phyloP scores from a whole-genome alignment of 495 filamentous ascomycete genomes.

The Jackrogersella multiformis region DNA sequence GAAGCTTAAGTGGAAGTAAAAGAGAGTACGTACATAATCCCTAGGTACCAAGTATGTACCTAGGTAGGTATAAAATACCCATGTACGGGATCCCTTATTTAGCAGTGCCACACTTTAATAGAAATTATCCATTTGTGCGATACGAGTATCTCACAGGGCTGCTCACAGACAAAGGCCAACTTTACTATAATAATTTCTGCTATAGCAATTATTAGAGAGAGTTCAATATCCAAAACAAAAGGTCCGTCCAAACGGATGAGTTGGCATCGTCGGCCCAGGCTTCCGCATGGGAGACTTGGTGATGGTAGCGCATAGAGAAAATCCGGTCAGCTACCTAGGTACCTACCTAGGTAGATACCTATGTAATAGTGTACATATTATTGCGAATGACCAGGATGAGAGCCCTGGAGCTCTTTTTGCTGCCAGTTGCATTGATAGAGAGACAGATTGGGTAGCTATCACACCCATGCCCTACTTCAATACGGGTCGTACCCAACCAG shows the following conservation, averaged over 20 bases:
- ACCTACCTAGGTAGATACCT: too few species aligned
- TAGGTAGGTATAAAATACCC: too few species aligned
- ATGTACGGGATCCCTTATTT: conserved; percentile 9
- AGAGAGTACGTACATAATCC: conserved; percentile 1
- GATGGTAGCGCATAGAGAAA: conserved; percentile 26
- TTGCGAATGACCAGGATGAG: conserved; percentile 29
- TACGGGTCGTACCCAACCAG: conserved; percentile 20
- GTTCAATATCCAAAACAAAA: conserved; percentile 6
- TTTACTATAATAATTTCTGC: too few species aligned
- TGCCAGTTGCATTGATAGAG: conserved; percentile 37
- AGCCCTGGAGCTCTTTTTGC: too few species aligned
- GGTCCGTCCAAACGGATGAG: conserved; percentile 11
- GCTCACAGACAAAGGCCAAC: background rate
- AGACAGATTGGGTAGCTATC: conserved; percentile 35
- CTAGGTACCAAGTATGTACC: too few species aligned
- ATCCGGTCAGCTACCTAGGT: conserved; percentile 15
- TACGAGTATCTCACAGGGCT: background rate
- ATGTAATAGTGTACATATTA: too few species aligned
- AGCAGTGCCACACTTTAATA: conserved; percentile 3
- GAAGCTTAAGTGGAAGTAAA: background rate
- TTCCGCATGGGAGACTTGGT: conserved; percentile 16
- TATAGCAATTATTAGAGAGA: too few species aligned
- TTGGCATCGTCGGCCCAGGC: conserved; percentile 20
- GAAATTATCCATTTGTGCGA: conserved; percentile 21
- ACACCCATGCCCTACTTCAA: conserved; percentile 25